Conservation (phyloP, 2,329 filamentous ascomycete genomes). For the Graphilbum sp. region DNA sequence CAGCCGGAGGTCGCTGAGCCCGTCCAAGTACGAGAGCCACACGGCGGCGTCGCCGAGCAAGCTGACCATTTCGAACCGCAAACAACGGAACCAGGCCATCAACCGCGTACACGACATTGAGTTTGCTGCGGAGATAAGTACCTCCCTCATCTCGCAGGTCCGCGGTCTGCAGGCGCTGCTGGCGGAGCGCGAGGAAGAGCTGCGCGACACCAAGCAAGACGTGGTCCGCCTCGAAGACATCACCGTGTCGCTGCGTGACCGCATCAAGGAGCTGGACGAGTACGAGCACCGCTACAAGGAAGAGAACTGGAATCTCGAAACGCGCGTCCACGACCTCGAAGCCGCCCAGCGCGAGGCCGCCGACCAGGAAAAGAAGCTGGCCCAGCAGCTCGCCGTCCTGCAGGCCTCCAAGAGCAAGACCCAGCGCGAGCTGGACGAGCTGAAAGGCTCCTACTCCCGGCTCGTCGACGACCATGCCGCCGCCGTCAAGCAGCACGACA, state of each 20-base stretch:
- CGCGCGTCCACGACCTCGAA: constrained; percentile 71
- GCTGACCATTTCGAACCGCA: constrained; percentile 69
- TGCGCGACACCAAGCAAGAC: constrained; percentile 59
- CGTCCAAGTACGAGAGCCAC: constrained; percentile 68
- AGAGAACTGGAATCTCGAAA: constrained; percentile 96
- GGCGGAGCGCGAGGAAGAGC: constrained; percentile 71
- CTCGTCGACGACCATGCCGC: constrained; percentile 66
- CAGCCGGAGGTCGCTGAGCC: constrained; percentile 49
- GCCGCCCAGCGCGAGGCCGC: constrained; percentile 57
- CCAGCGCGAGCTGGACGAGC: constrained; percentile 81
- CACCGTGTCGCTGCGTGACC: constrained; percentile 60
- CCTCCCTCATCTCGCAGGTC: constrained; percentile 83
- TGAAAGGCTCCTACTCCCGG: constrained; percentile 64
- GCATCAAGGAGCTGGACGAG: constrained; percentile 71
- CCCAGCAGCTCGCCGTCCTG: constrained; percentile 50
- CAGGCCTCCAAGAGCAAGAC: constrained; percentile 60
- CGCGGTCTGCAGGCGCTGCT: constrained; percentile 76
- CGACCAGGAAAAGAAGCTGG: constrained; percentile 71
- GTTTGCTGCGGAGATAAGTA: constrained; percentile 96
- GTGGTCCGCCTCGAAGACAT: constrained; percentile 71
- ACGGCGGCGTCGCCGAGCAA: constrained; percentile 80
- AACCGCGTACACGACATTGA: constrained; percentile 90
- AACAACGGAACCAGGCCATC: constrained; percentile 75
- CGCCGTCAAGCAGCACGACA: constrained; percentile 68
- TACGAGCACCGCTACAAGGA: constrained; percentile 95